Base-by-base conservation (phyloP, 2,329 filamentous ascomycete genomes). In the Nigrospora sphaerica region DNA sequence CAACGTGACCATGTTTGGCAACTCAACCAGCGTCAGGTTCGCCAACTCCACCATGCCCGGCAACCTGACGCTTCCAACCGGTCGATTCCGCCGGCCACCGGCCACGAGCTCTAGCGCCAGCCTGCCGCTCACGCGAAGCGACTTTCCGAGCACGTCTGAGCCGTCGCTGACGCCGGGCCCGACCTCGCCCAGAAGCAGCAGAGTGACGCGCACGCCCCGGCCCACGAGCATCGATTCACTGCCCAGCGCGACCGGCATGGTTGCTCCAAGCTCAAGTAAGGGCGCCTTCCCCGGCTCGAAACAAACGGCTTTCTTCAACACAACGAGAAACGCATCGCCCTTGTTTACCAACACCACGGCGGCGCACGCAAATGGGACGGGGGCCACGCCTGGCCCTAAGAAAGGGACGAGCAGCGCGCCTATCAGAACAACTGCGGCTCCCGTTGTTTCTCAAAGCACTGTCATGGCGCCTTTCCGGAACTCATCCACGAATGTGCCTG, bases 31-130 rank as follows among this genome's bases (percentile, higher is more conserved):
- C 14, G 49, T 45, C 5, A 28, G 41, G 3, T 49, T 45, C n/a
- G 41, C 40, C 3, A 57, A 54, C 31, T 50, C 50, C 9, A 56
- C 54, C 13, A 16, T 32, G 35, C 17, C 31, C 3, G 39, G 39
- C 16, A 47, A 46, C 36, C 12, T 16, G 1, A 40, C 46, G 9
- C 19, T 32, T 14, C 33, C 39, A 9, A 37, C 14, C 6, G 16
- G 32, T 19, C 14, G 19, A 13, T 42, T 32, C 1, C 42, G 4
- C 28, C 28, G 23, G 23, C 23, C 23, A 10, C 23, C 42, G 17
- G 33, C 33, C 13, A 13, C 17, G 12, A 16, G 14, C 13, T 41
- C 46, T 13, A 23, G 19, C 33, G 17, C 13, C n/a, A 38, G 18
- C 9, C 17, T 37, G 7, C 23, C 38, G 16, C 17, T 19, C 5